Base-by-base conservation (phyloP, 1,284 basidiomycete species). In the Heliocybe sulcata region DNA sequence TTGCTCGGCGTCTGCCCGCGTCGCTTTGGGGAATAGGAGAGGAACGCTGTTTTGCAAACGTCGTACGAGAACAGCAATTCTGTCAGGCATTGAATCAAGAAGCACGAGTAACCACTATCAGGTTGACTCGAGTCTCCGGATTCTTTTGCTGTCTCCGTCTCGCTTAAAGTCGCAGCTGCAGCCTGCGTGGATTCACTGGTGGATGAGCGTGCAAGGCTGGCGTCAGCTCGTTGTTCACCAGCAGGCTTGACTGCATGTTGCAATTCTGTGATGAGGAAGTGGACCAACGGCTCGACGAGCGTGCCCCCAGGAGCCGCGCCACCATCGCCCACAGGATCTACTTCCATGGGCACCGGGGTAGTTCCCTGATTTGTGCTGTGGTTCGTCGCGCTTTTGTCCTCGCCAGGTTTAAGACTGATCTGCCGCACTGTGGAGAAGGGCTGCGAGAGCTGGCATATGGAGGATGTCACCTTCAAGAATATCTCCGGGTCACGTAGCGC, bases 1-100 rank as follows among this genome's bases (percentile, higher is more conserved):
- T 87, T 92, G 20, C 77, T 75, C 2, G 81, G 79, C 0, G 82
- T 81, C 54, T 81, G 78, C 4, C 71, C 64, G 27, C 81, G 79
- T 63, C 84, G 90, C 72, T 85, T 90, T 11, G 83, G 77, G 1
- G 82, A 85, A 64, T 85, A 92, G 0, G 90, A 87, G 57, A 96
- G 70, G 71, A 98, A 94, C 2, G 89, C 85, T 23, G 85, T 69
- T 71, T 98, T 99, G 81, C 94, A 96, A 1, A 85, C 71, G 60
- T 92, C 86, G 67, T 99, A 99, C 16, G 94, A 98, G 56, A 96
- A 94, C 1, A 97, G 72, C 1, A 98, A 76, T 72, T 99, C 96
- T 1, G 93, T 92, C 51, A 98, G 75, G 59, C 87, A 87, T 65
- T 96, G 92, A 84, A 98, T 90, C 57, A 98, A 72, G 74, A 98